A percentile compares a stretch with the other conserved stretches of the same genome.
Evolutionary conservation across 257 asterid genomes (phyloP).

Genomic region (Vinca minor): DNA sequence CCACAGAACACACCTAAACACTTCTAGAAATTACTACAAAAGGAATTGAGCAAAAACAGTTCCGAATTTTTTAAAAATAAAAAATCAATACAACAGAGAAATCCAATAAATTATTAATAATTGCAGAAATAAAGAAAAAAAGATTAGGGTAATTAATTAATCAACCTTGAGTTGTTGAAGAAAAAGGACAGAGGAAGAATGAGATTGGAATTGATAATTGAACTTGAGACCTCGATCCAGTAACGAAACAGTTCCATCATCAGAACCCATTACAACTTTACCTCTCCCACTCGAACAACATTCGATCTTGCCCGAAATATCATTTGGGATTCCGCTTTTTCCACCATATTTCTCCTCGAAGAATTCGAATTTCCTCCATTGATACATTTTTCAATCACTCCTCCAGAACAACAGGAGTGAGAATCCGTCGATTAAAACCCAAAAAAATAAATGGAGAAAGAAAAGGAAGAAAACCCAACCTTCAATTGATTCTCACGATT

Average conservation of each 20-base stretch:
- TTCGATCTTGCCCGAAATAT: slow-evolving; percentile 47
- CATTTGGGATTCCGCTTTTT: slow-evolving; percentile 49
- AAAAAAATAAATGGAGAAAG: too few relatives aligned
- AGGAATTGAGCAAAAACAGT: neutral
- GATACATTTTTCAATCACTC: slow-evolving; percentile 58
- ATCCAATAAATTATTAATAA: too few relatives aligned
- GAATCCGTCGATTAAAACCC: too few relatives aligned
- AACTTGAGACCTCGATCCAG: slow-evolving; percentile 80
- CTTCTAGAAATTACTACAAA: neutral
- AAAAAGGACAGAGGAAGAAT: slow-evolving; percentile 70
- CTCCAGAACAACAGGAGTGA: too few relatives aligned
- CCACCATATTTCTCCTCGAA: slow-evolving; percentile 69
- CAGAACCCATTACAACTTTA: slow-evolving; percentile 59
- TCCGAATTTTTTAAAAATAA: too few relatives aligned
- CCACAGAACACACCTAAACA: neutral
- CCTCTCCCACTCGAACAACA: slow-evolving; percentile 91
- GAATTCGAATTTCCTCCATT: slow-evolving; percentile 94
- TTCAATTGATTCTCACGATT: too few relatives aligned
- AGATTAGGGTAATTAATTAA: neutral
- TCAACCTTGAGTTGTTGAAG: slow-evolving; percentile 99
- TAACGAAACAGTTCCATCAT: slow-evolving; percentile 63
- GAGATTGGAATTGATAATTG: slow-evolving; percentile 70
- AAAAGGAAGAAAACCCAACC: too few relatives aligned
- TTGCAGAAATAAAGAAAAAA: too few relatives aligned
- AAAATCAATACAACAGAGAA: neutral